Evolutionary conservation across 768 basidiomycete species (phyloP).

Genomic region (Suillus subluteus): DNA sequence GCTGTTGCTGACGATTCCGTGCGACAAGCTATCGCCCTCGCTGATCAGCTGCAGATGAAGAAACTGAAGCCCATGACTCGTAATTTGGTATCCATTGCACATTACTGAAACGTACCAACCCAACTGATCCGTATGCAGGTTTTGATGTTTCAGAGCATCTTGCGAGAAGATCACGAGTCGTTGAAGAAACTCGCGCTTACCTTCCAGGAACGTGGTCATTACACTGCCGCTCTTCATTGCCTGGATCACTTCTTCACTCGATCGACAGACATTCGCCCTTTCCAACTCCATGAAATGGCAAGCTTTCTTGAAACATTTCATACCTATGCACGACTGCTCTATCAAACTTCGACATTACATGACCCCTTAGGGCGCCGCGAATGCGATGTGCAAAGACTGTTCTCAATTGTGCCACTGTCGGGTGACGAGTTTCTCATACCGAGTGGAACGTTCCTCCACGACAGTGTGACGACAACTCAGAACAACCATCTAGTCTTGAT

Average conservation of each 20-base stretch:
- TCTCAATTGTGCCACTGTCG: constrained; percentile 33
- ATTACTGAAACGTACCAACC: constrained; percentile 21
- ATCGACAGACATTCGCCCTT: constrained; percentile 28
- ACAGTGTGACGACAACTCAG: neutral
- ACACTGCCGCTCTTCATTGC: constrained; percentile 43
- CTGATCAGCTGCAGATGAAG: constrained; percentile 18
- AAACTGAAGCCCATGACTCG: constrained; percentile 13
- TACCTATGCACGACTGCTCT: constrained; percentile 39
- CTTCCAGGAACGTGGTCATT: constrained; percentile 35
- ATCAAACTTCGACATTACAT: constrained; percentile 27
- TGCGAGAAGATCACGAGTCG: constrained; percentile 20
- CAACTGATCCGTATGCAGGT: constrained; percentile 18
- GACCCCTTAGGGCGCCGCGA: constrained; percentile 28
- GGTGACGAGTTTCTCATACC: constrained; percentile 23
- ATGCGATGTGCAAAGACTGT: constrained; percentile 34
- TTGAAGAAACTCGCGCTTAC: constrained; percentile 37
- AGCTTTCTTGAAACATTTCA: constrained; percentile 37
- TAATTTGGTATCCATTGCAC: constrained; percentile 17
- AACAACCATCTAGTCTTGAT: neutral
- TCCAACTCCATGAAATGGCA: constrained; percentile 30
- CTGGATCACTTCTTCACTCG: constrained; percentile 45
- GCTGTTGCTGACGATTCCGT: constrained; percentile 11
- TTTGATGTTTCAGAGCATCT: constrained; percentile 42
- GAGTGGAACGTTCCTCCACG: neutral
- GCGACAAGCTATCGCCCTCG: constrained; percentile 29